These are phyloP conservation scores for Sorghum bicolor DNA, from an alignment of 176 grass and related monocot species.

Conservation along the genomic window Sorghum_bicolor_NCBIv3 NC_012879.2:749501-750000, in stretches of 20 bases:
- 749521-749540: conserved; percentile 13
- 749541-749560: background rate
- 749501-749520: conserved; percentile 2
- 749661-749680: background rate
- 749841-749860: conserved; percentile 53
- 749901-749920: conserved; percentile 58
- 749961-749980: background rate
- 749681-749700: conserved; percentile 38
- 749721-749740: conserved; percentile 80
- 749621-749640: conserved; percentile 9
- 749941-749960: conserved; percentile 58
- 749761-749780: conserved; percentile 47
- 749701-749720: conserved; percentile 82
- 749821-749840: conserved; percentile 51
- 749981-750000: conserved; percentile 71
- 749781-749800: conserved; percentile 74
- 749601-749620: background rate
- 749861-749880: conserved; percentile 77
- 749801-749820: conserved; percentile 41
- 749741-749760: conserved; percentile 39
- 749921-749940: conserved; percentile 68
- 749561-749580: background rate
- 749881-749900: conserved; percentile 80
- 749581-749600: background rate
- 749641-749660: conserved; percentile 7